Base-by-base conservation (phyloP, 108 stramenopile genomes). In the Seminavis robusta region DNA sequence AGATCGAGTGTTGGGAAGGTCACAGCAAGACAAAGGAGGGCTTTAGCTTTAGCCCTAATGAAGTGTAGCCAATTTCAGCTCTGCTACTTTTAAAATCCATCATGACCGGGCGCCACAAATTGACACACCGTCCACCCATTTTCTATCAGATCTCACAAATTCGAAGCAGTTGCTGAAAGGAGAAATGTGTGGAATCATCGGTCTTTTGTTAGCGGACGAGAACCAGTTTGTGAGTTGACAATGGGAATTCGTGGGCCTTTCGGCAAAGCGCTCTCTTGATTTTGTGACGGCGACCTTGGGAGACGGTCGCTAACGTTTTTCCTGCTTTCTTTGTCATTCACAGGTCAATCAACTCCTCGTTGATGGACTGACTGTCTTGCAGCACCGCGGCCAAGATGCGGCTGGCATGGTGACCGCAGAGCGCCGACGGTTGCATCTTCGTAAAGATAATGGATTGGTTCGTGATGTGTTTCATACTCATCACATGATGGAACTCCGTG, bases 311-410 rank as follows among this genome's bases (percentile, higher is more conserved):
- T 43, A 4, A 43, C 40, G 19, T 41, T 8, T 45, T 4, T 46
- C 20, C 46, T 23, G 29, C 46, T 56, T 9, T 31, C 32, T 37
- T 5, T 31, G 25, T 27, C 7, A 26, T 34, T 62, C 37, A 31
- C 63, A 92, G 78, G 92, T 96, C 56, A 94, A 94, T 65, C 98
- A 98, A 74, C 73, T 92, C 69, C 62, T 98, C 46, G 95, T 96
- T 64, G 97, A 98, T 61, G 97, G 94, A 27, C 88, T 99, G 50
- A 98, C 96, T 9, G 93, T 97, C 43, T 88, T 99, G 54, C 97
- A 99, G 61, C 98, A 99, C 73, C 95, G 98, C 21, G 98, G 98
- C 11, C 98, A 99, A 71, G 98, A 99, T 68, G 96, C 97, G n/a
- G 98, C 98, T 23, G 98, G 98, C 16, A 97, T 96, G 43, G 95